Conservation (phyloP, 805 yeast species). For the Kazachstania bromeliacearum region DNA sequence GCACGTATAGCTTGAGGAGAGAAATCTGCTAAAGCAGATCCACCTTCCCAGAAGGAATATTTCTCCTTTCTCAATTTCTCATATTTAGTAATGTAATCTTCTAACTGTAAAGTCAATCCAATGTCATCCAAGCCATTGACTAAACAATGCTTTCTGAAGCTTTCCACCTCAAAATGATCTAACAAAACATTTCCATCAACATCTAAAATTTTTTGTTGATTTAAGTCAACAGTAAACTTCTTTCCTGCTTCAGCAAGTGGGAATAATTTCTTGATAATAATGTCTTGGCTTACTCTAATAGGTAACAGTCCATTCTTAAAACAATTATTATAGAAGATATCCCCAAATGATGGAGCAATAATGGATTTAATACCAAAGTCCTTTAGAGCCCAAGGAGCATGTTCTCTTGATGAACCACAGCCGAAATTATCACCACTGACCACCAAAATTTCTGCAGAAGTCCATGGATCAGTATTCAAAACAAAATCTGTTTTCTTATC, state of each 20-base stretch:
- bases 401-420: conserved; percentile 98
- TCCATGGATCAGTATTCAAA: conserved; percentile 77
- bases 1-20: conserved; percentile 4
- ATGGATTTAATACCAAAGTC: conserved; percentile 95
- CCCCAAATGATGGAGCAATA: conserved; percentile 97
- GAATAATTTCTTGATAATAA: conserved; percentile 58
- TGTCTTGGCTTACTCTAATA: conserved; percentile 75
- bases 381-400: conserved; percentile 98
- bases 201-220: conserved; percentile 68
- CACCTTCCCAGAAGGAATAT: conserved; percentile 91
- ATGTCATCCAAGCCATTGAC: conserved; percentile 94
- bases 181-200: conserved; percentile 65
- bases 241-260: conserved; percentile 72
- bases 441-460: conserved; percentile 69
- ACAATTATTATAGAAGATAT: conserved; percentile 94
- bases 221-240: conserved; percentile 70
- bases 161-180: conserved; percentile 78
- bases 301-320: conserved; percentile 94
- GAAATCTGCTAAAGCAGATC: conserved; percentile 45
- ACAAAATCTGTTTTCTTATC: conserved; percentile 82
- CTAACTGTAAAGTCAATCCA: conserved; percentile 89
- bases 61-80: conserved; percentile 68
- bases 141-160: conserved; percentile 89
- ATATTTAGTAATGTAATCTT: conserved; percentile 59
- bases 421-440: conserved; percentile 97